Evolutionary conservation across 2,329 filamentous ascomycete species (phyloP).

Genomic region (Penicillium digitatum): DNA sequence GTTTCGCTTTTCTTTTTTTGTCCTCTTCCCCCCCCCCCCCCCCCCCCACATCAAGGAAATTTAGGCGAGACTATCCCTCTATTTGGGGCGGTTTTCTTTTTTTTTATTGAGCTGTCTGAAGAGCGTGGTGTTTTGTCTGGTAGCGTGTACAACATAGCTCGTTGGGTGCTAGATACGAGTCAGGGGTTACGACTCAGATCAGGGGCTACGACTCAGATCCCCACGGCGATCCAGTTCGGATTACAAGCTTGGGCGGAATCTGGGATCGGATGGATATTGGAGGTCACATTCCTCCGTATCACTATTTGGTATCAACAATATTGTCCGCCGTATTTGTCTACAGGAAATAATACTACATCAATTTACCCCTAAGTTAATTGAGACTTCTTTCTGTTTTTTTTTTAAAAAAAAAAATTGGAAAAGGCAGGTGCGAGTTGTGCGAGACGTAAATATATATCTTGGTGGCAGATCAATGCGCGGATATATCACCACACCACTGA

Average conservation of each 20-base stretch:
- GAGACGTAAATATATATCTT: neutral
- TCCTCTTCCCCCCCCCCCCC: neutral
- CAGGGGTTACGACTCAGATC: no score
- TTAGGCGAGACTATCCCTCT: neutral
- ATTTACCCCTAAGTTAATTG: no score
- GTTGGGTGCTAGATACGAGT: slow-evolving; percentile 1
- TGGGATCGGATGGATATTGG: neutral
- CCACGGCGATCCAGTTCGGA: slow-evolving; percentile 8
- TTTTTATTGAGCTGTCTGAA: neutral
- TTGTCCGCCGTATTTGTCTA: neutral
- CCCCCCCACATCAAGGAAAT: neutral
- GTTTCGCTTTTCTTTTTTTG: neutral
- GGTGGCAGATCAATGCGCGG: no score
- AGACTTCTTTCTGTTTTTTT: no score
- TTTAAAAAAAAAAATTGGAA: neutral
- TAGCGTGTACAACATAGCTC: neutral
- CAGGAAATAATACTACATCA: neutral
- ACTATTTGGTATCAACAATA: neutral
- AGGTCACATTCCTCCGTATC: neutral
- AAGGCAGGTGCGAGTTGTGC: neutral
- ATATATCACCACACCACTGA: neutral
- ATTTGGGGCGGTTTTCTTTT: no score
- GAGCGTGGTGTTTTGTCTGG: neutral
- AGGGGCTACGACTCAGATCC: slow-evolving; percentile 19
- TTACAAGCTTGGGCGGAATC: neutral